Evolutionary conservation across 306 rosid species (phyloP).

Genomic region (Citrullus colocynthis): DNA sequence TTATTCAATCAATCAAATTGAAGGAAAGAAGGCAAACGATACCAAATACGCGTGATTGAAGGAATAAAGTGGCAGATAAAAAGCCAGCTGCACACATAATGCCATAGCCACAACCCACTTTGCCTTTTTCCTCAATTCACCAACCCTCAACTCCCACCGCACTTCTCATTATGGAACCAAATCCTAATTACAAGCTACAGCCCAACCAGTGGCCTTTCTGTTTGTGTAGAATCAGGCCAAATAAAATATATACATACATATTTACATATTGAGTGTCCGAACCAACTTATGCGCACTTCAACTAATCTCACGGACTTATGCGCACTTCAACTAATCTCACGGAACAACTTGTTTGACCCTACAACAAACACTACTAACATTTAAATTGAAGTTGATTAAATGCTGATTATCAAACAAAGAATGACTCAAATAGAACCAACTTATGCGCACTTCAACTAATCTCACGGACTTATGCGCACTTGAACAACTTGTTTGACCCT

Average conservation of each 20-base stretch:
- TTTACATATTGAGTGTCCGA: no score
- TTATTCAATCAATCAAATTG: conserved; percentile 2
- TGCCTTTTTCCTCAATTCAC: background rate
- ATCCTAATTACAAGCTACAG: background rate
- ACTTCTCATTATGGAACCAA: background rate
- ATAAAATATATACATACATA: no score
- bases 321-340: no score
- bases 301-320: no score
- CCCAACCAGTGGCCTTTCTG: background rate
- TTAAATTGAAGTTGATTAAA: background rate
- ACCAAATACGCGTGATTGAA: conserved; percentile 1
- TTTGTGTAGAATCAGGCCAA: background rate
- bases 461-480: no score
- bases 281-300: no score
- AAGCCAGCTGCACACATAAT: background rate
- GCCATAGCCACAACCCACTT: background rate
- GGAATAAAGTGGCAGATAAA: background rate
- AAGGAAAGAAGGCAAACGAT: background rate
- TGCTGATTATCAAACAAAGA: background rate
- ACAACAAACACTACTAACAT: background rate
- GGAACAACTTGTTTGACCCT: no score
- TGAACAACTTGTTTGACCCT: no score
- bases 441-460: no score
- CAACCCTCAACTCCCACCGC: conserved; percentile 7
- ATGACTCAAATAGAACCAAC: background rate